Evolutionary conservation across 352 stramenopile species (phyloP), one percentile per base, ranked within the genome.

Genomic region (Chrysophaeum taylorii): DNA sequence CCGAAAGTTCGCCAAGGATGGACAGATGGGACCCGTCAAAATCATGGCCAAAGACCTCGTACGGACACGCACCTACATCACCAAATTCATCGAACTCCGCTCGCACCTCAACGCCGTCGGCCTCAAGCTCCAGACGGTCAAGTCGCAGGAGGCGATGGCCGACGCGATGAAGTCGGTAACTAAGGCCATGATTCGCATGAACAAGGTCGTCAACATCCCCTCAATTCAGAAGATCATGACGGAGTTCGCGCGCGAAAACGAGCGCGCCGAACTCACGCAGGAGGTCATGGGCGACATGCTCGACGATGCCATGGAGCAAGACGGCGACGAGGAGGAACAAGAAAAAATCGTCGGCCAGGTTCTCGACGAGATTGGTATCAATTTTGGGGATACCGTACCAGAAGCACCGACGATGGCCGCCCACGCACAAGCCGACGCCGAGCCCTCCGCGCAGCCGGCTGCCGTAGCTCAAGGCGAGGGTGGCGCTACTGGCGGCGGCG

Each of bases 41-140:
- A 95, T 97, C 74, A 97, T 97, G 90, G 92, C 92, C 57, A 85
- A 76, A 75, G 71, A 57, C 68, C 79, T 95, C 48, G 88, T 98
- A 63, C 87, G 94, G 70, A 97, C 91, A 64, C 80, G 92, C 14
- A 90, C 97, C 80, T 93, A 98, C 75, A 87, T 97, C 61, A 96
- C 89, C 61, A 97, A 97, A 83, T 98, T 97, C 76, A 97, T 98
- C 77, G 94, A 96, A 57, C 97, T 98, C 90, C 83, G 90, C 45
- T 96, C 87, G 76, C 92, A 98, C 78, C 82, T 98, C 48, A 92
- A 98, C 79, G 90, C 91, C 21, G 92, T 95, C 45, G 89, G 87
- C 36, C 82, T 98, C 67, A 95, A 96, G 71, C 73, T 93, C 36
- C 85, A 96, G 82, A 97, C 93, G 14, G 91, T 96, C n/a, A 96